phyloP scores from a whole-genome alignment of 2,329 filamentous ascomycete species.

The Aschersonia sp. region DNA sequence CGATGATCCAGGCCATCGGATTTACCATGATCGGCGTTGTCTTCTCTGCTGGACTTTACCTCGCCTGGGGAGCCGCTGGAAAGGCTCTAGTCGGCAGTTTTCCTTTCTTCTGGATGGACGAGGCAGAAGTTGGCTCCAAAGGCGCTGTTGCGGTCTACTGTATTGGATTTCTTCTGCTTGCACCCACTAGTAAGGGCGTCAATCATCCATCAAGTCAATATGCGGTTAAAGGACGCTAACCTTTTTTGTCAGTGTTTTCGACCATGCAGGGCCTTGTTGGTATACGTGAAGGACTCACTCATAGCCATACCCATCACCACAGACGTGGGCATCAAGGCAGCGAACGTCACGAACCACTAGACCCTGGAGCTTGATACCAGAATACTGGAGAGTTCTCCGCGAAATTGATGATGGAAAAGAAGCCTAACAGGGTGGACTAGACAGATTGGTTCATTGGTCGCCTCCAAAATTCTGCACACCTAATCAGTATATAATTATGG shows the following conservation, averaged over 20 bases:
- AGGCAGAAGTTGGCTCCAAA: slow-evolving; percentile 24
- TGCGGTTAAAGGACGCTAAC: slow-evolving; percentile 5
- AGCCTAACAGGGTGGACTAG: too few relatives aligned
- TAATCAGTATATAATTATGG: too few relatives aligned
- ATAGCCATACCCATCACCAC: background rate
- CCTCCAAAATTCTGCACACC: too few relatives aligned
- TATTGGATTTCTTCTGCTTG: slow-evolving; percentile 27
- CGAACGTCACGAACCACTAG: background rate
- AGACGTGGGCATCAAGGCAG: too few relatives aligned
- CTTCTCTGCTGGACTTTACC: slow-evolving; percentile 26
- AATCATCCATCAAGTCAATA: background rate
- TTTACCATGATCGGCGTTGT: slow-evolving; percentile 27
- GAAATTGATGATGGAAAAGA: too few relatives aligned
- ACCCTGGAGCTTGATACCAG: background rate
- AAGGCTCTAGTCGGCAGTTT: slow-evolving; percentile 27
- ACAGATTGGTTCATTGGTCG: too few relatives aligned
- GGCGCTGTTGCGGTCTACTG: slow-evolving; percentile 29
- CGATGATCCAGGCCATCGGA: slow-evolving; percentile 23
- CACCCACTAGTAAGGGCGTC: slow-evolving; percentile 27
- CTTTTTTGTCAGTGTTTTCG: slow-evolving; percentile 24
- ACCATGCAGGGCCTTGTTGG: slow-evolving; percentile 33
- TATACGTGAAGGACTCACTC: slow-evolving; percentile 28
- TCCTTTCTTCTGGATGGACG: slow-evolving; percentile 37
- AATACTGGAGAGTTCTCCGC: background rate
- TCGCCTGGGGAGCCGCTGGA: slow-evolving; percentile 34